Base-by-base conservation (phyloP, 345 rosid genomes). In the Pelargonium nanum region DNA sequence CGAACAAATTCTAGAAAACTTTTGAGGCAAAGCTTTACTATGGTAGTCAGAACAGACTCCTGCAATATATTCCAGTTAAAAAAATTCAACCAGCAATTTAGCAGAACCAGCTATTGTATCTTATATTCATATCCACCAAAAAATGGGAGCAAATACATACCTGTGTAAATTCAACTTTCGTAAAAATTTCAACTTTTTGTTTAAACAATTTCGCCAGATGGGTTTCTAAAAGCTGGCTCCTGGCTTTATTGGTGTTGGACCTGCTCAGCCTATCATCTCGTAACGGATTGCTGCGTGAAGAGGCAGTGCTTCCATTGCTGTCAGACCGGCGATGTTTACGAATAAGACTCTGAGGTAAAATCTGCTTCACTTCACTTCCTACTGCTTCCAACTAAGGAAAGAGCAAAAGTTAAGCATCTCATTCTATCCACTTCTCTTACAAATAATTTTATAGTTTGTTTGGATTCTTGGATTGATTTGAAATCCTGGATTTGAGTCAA, bases 191-290 rank as follows among this genome's bases (percentile, higher is more conserved):
- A 60, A 94, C 85, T 80, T 94, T 94, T 70, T 94, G 96, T 81
- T 94, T 94, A 73, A 94, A 94, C 74, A 94, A 80, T 78, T 94
- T 94, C 22, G 99, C 97, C 24, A 94, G 87, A 81, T 94, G 99
- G 56, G 96, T 90, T 77, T 94, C 99, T 62, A 94, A 74, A 71
- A 94, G 92, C 81, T 94, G 99, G 68, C 97, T 90, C 82, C 92
- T 79, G 48, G 89, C 97, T 72, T 80, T 79, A 53, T 88, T 89
- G 57, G 87, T 87, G 68, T 79, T 85, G 50, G 93, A 76, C 26
- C 93, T 81, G 62, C 60, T 68, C 71, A 86, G 65, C 74, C 67
- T 85, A 77, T 93, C 97, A 59, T 83, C 95, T 58, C 88, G 81
- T 53, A 94, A 68, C 51, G 96, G 79, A 80, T 83, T 87, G 75